A percentile compares a stretch with the other conserved stretches of the same genome.
Conservation (phyloP, 2,329 filamentous ascomycete species). For the Monosporascus sp. region DNA sequence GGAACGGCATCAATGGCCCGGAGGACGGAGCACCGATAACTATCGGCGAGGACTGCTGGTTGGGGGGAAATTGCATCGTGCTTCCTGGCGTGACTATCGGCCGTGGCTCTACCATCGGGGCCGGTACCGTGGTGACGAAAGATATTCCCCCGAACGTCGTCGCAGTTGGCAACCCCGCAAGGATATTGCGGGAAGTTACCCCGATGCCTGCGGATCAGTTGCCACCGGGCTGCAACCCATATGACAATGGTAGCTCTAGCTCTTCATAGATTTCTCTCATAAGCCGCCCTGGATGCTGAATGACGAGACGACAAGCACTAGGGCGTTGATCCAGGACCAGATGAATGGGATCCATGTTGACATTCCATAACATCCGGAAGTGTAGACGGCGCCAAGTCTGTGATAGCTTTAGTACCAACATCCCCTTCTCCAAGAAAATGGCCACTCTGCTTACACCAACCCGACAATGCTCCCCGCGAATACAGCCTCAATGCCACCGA, state of each 20-base stretch:
- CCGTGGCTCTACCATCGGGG: slow-evolving; percentile 66
- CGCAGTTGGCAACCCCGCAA: slow-evolving; percentile 63
- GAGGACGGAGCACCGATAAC: slow-evolving; percentile 68
- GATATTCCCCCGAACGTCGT: slow-evolving; percentile 59
- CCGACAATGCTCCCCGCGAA: slow-evolving; percentile 79
- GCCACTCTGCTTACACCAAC: slow-evolving; percentile 55
- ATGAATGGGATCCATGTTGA: slow-evolving; percentile 90
- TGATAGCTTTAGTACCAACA: slow-evolving; percentile 2
- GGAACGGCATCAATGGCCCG: slow-evolving; percentile 70
- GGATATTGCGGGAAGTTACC: slow-evolving; percentile 37
- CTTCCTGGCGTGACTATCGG: slow-evolving; percentile 76
- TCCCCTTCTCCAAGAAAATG: neutral
- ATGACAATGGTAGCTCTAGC: neutral
- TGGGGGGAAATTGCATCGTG: slow-evolving; percentile 66
- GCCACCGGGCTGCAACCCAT: slow-evolving; percentile 12
- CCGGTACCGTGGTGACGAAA: slow-evolving; percentile 79
- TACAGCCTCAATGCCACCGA: slow-evolving; percentile 71
- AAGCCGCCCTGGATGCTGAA: slow-evolving; percentile 91
- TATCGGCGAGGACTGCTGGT: slow-evolving; percentile 77
- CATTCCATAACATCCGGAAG: slow-evolving; percentile 80
- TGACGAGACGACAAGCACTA: slow-evolving; percentile 78
- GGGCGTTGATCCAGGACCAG: slow-evolving; percentile 79
- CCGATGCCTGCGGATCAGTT: slow-evolving; percentile 12
- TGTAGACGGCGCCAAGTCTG: slow-evolving; percentile 75
- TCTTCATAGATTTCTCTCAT: slow-evolving; percentile 35